Evolutionary conservation across 2,329 filamentous ascomycete species (phyloP), one percentile per base, ranked within the genome.

Genomic region (Polytolypa hystricis): DNA sequence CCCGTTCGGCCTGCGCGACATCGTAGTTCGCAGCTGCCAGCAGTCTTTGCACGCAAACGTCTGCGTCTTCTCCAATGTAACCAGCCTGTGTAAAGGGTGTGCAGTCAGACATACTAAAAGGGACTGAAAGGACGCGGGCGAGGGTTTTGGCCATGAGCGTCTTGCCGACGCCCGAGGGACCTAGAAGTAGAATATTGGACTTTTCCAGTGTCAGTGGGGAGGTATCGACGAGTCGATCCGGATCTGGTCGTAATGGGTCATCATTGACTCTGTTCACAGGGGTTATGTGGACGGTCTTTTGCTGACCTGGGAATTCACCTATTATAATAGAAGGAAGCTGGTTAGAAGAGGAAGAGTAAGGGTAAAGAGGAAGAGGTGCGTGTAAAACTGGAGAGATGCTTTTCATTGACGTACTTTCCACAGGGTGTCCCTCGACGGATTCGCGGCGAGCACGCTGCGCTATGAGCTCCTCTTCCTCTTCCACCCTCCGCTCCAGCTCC

Each of bases 61-160:
- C 91, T n/a, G 89, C 89, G 55, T 98, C 91, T 54, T 96, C 89
- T 19, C 91, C 91, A 47, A 98, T 95, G 51, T 98, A 98, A 17
- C 91, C 89, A 4, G 89, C 89, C 62, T 95, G 89, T 0, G 89
- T 96, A 45, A 96, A 86, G 4, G 87, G 84, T 34, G 91, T 95
- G 59, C 89, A 96, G 60, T 96, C 89, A 42, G 84, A 89, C 60
- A 94, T 94, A 43, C 84, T 86, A 53, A 95, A 93, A 0, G 91
- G 91, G 0, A 96, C 86, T 42, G 91, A 89, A n/a, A 98, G 73
- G 35, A 91, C 81, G 52, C 86, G 81, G 47, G 89, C 91, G 26
- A 96, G 66, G 0, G 89, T 96, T 60, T 87, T 93, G 36, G 49
- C 74, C 64, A 98, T 96, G 43, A 96, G 78, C 0, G 91, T 98